These are phyloP conservation scores for Lasiosphaeria hispida DNA, from an alignment of 495 filamentous ascomycete genomes.

Conservation along the genomic window DNA sequence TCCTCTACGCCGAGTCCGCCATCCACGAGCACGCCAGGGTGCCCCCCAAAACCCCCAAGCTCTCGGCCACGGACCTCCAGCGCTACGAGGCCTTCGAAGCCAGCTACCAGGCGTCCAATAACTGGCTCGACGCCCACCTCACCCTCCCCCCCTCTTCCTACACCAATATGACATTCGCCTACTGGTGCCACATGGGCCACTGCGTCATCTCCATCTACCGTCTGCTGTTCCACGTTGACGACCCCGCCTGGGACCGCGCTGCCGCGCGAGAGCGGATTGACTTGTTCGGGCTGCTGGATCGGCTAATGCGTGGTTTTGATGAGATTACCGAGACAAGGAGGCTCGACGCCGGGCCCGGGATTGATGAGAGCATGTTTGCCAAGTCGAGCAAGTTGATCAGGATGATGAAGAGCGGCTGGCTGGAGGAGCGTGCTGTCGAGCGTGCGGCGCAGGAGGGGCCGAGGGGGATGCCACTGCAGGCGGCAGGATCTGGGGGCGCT, in stretches of 20 bases:
- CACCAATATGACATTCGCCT: constrained; percentile 29
- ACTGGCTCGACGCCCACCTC: constrained; percentile 30
- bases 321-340: constrained; percentile 15
- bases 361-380: constrained; percentile 23
- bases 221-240: constrained; percentile 30
- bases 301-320: constrained; percentile 22
- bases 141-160: constrained; percentile 26
- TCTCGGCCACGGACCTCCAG: constrained; percentile 25
- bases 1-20: constrained; percentile 41
- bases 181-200: constrained; percentile 31
- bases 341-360: constrained; percentile 5
- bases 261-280: constrained; percentile 29
- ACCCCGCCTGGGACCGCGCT: constrained; percentile 37
- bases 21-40: constrained; percentile 43
- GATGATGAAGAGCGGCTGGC: constrained; percentile 20
- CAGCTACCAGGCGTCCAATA: constrained; percentile 20
- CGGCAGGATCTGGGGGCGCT: constrained; percentile 2
- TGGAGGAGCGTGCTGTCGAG: constrained; percentile 11
- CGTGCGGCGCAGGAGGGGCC: background rate
- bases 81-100: constrained; percentile 31
- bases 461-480: background rate
- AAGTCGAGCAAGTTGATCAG: constrained; percentile 19
- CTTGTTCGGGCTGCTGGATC: constrained; percentile 30
- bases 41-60: constrained; percentile 16
- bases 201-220: constrained; percentile 27